Evolutionary conservation across 441 rosid species (phyloP), one percentile per base, ranked within the genome.

Genomic region (Breynia disticha): DNA sequence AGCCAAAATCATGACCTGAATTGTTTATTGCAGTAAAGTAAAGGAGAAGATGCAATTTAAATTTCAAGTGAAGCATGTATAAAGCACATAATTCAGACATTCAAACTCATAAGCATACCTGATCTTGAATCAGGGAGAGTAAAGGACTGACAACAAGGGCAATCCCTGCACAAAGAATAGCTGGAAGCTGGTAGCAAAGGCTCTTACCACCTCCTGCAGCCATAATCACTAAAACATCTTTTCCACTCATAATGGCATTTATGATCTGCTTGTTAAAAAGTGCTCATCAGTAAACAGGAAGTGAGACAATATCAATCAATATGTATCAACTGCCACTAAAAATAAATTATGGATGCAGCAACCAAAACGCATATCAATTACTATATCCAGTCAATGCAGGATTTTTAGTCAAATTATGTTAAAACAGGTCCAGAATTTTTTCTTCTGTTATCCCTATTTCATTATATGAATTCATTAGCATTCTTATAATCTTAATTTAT

Each of bases 171-270:
- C 67, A 77, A 66, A 86, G 90, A 45, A 93, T 50, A 48, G 97
- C 90, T 0, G 96, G 98, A 67, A 93, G 97, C 70, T 89, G 97
- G 74, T 93, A 93, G 62, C 97, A 93, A 22, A 93, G 88, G 74
- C 99, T 93, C 80, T 93, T 93, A 65, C 99, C 99, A 17, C 98
- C 95, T 64, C 98, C 97, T 16, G 97, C 95, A 58, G 98, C 97
- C 98, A 86, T 93, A 69, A 93, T 89, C 63, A 93, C 95, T 52
- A 93, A 68, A 37, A 86, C 95, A 76, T 93, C 95, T 65, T 81
- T 77, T 66, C 84, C 87, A 56, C 88, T 76, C 96, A 84, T 79
- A 64, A 81, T 62, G 44, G 87, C 93, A 79, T 93, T 93, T 63
- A 93, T 63, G 15, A 89, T 89, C 99, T 93, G 67, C 16, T 51